Base-by-base conservation (phyloP, 495 filamentous ascomycete genomes). In the Penicillium psychrofluorescens region DNA sequence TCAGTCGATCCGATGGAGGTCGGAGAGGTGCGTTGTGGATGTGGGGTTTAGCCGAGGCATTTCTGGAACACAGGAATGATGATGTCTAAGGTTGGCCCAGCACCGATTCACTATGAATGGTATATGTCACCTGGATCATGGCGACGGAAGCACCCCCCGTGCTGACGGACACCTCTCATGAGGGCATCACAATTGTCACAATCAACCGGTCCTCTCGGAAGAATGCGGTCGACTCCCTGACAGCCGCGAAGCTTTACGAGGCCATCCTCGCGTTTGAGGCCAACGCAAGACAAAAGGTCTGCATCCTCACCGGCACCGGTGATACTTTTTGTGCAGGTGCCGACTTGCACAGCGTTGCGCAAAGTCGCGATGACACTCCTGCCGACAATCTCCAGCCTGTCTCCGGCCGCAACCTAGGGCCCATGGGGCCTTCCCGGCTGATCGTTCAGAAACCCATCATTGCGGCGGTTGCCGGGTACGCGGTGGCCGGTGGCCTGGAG, bases 401-500 rank as follows among this genome's bases (percentile, higher is more conserved):
- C 8, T 15, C 60, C 8, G 55, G 51, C 11, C 49, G 55, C 16
- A 63, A 60, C 40, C 43, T 62, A 7, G 67, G 56, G 2, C 71
- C 68, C 2, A 73, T 76, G 55, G 68, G 70, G 1, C 72, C 72
- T 4, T 71, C 71, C 4, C 48, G 72, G 2, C 51, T 74, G 16
- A 56, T 55, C 27, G 36, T 69, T 1, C 47, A 54, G 29, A 69
- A 69, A 30, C 72, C 70, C 0, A 45, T 74, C 7, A 74, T 76
- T 43, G 48, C 52, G 27, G 73, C 70, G 7, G 56, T 74, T 1
- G 43, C 65, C 2, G 73, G 73, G n/a, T 66, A 71, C 36, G 72
- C 71, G 0, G 71, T 75, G 4, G 72, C 71, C 3, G 72, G 71
- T 7, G 73, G 73, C 10, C 49, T 75, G 2, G 72, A 75, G 40